Conservation (phyloP, 805 yeast genomes). For the Zygosaccharomyces lentus region DNA sequence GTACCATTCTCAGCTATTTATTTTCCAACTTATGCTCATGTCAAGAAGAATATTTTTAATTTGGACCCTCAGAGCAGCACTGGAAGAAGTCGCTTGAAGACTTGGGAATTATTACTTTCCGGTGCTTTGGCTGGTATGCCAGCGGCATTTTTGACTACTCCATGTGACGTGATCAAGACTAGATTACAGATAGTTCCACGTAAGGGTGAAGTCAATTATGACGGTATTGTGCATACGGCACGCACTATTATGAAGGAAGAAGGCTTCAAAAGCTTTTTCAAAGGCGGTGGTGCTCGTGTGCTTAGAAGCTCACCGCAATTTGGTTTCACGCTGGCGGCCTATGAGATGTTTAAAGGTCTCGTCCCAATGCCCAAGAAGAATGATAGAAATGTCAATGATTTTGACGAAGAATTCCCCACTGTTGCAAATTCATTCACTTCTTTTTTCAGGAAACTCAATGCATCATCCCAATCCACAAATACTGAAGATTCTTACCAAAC, state of each 20-base stretch:
- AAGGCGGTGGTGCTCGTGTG: constrained; percentile 94
- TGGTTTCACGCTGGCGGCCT: constrained; percentile 96
- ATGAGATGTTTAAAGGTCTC: constrained; percentile 78
- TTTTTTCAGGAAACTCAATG: constrained; percentile 19
- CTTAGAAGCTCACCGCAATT: constrained; percentile 95
- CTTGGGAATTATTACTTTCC: constrained; percentile 78
- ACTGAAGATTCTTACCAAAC: constrained; percentile 17
- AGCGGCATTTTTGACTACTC: constrained; percentile 93
- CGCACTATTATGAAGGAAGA: constrained; percentile 72
- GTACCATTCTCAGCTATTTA: constrained; percentile 96
- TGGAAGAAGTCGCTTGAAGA: constrained; percentile 55
- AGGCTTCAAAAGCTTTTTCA: constrained; percentile 81
- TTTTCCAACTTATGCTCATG: constrained; percentile 94
- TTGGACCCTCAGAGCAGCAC: constrained; percentile 70
- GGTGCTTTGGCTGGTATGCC: constrained; percentile 99
- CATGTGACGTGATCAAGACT: constrained; percentile 94
- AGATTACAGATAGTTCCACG: constrained; percentile 83
- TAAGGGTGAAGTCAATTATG: constrained; percentile 70
- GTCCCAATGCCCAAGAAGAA: constrained; percentile 55
- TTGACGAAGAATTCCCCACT: constrained; percentile 24
- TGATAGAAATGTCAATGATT: constrained; percentile 14
- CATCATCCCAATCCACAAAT: constrained; percentile 16
- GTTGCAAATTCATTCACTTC: constrained; percentile 23
- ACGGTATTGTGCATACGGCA: constrained; percentile 74
- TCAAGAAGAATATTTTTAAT: constrained; percentile 74